These are phyloP conservation scores for Dissophora ornata DNA, from an alignment of 192 early-diverging fungal genomes.

Conservation along the genomic window DNA sequence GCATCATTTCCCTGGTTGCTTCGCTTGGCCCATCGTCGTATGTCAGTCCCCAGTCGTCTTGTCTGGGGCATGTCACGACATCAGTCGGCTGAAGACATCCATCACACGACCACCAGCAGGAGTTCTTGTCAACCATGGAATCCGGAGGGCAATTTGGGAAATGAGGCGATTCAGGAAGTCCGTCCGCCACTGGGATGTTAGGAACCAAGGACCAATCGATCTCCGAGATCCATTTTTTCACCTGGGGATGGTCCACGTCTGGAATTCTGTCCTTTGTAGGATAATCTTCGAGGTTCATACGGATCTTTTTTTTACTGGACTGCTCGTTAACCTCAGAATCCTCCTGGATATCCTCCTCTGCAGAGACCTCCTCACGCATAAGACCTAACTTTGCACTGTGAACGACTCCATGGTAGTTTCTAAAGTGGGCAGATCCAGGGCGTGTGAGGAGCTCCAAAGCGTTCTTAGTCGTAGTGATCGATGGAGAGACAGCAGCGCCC, in stretches of 20 bases:
- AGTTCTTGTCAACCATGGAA: conserved; percentile 4
- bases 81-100: conserved; percentile 49
- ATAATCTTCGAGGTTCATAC: conserved; percentile 20
- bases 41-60: conserved; percentile 57
- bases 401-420: conserved; percentile 38
- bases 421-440: not conserved
- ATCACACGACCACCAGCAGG: conserved; percentile 62
- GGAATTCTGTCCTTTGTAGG: conserved; percentile 48
- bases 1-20: conserved; percentile 43
- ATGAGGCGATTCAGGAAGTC: conserved; percentile 26
- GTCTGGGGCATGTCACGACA: conserved; percentile 53
- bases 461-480: not conserved
- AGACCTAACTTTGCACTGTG: not conserved
- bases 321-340: not conserved
- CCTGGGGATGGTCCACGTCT: conserved; percentile 46
- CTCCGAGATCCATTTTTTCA: conserved; percentile 38
- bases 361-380: not conserved
- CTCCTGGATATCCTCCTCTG: not conserved
- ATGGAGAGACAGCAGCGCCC: not conserved
- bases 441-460: conserved; percentile 9
- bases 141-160: conserved; percentile 47
- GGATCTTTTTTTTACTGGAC: not conserved
- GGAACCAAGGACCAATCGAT: conserved; percentile 53
- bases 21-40: conserved; percentile 62
- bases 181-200: conserved; percentile 42